A percentile compares a stretch with the other conserved stretches of the same genome.
phyloP scores from a whole-genome alignment of 208 protist genomes.

The Trypanosomatidae sp. region DNA sequence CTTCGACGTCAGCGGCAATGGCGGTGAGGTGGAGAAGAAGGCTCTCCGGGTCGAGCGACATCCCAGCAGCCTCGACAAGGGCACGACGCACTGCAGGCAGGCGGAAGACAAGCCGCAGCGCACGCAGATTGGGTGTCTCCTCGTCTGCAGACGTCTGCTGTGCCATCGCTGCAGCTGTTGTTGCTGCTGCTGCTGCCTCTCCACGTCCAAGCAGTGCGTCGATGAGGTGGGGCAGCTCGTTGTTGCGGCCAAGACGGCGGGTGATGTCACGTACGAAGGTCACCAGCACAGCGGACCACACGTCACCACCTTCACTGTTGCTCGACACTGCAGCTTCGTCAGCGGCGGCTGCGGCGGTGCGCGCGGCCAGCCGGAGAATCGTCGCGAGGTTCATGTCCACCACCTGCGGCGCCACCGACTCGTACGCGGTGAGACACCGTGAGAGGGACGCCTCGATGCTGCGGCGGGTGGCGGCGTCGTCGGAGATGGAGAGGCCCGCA shows the following conservation, averaged over 20 bases:
- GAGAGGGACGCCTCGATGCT: conserved; percentile 49
- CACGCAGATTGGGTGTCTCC: too few relatives aligned
- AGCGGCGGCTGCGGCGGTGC: conserved; percentile 27
- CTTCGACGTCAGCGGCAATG: conserved; percentile 9
- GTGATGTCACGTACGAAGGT: conserved; percentile 60
- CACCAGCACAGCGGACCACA: conserved; percentile 18
- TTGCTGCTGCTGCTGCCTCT: background rate
- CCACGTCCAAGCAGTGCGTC: conserved; percentile 41
- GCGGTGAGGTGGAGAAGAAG: conserved; percentile 40
- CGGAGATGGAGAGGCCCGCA: conserved; percentile 8
- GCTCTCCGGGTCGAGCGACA: conserved; percentile 62
- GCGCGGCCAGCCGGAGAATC: conserved; percentile 73
- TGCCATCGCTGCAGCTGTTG: conserved; percentile 12
- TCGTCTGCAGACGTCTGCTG: too few relatives aligned
- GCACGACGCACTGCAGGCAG: conserved; percentile 34
- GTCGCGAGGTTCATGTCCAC: conserved; percentile 72
- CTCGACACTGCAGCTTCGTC: too few relatives aligned
- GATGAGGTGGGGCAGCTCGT: conserved; percentile 71
- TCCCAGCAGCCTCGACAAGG: conserved; percentile 39
- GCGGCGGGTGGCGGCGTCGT: conserved; percentile 10
- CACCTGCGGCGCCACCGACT: conserved; percentile 87
- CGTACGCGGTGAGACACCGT: conserved; percentile 77
- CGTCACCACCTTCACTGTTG: background rate
- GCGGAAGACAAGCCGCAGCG: too few relatives aligned
- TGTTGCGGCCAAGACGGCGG: conserved; percentile 47